phyloP scores from a whole-genome alignment of 2,329 filamentous ascomycete species.

The Fusarium poae region DNA sequence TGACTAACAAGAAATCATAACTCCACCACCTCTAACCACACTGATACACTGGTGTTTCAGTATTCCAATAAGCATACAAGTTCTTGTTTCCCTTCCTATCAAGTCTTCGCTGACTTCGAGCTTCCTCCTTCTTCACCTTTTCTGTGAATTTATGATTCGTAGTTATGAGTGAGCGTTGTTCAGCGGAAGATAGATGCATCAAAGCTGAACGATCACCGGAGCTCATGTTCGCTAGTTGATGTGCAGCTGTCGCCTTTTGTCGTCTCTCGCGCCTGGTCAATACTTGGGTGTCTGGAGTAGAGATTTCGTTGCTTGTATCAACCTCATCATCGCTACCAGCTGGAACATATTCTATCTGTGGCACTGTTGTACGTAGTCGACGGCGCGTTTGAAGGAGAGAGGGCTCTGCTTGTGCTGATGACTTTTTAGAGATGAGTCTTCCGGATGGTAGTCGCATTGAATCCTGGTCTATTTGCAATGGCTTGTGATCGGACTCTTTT shows the following conservation, averaged over 20 bases:
- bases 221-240: constrained; percentile 7
- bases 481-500: rapidly evolving
- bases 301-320: rapidly evolving
- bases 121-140: constrained; percentile 20
- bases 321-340: background rate
- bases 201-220: constrained; percentile 1
- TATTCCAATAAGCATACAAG: constrained; percentile 27
- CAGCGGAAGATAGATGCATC: constrained; percentile 10
- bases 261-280: constrained; percentile 9
- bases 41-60: constrained; percentile 15
- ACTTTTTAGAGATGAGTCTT: constrained; percentile 17
- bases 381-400: rapidly evolving
- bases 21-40: constrained; percentile 3
- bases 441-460: constrained; percentile 7
- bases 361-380: rapidly evolving
- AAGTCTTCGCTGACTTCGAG: constrained; percentile 13
- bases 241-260: background rate
- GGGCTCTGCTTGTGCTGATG: constrained; percentile 4
- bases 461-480: background rate
- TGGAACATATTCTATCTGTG: background rate
- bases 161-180: constrained; percentile 12
- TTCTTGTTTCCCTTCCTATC: constrained; percentile 23
- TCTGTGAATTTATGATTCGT: constrained; percentile 8
- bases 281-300: rapidly evolving
- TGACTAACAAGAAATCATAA: no score